Evolutionary conservation across 768 basidiomycete genomes (phyloP).

Genomic region (Pulveroboletus sp.): DNA sequence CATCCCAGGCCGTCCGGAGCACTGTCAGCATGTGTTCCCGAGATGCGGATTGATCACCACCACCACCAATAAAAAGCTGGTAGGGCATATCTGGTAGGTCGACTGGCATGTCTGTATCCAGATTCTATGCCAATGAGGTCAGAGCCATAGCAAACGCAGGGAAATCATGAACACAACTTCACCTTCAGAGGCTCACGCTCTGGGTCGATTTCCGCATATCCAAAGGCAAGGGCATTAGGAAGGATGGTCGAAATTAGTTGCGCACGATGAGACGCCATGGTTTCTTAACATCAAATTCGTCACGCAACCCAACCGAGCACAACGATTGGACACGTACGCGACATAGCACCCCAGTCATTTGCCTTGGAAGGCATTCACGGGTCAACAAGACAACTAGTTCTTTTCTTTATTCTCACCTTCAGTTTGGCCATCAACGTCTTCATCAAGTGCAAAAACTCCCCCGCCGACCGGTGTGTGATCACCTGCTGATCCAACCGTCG

Average conservation of each 20-base stretch:
- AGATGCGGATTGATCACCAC: no score
- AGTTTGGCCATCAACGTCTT: constrained; percentile 65
- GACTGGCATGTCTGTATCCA: constrained; percentile 47
- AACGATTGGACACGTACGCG: constrained; percentile 43
- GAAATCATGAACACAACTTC: neutral
- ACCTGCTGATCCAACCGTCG: constrained; percentile 43
- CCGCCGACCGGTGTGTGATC: constrained; percentile 45
- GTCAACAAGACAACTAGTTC: no score
- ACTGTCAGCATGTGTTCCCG: constrained; percentile 34
- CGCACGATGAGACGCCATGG: constrained; percentile 42
- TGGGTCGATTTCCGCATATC: constrained; percentile 42
- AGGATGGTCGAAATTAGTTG: constrained; percentile 39
- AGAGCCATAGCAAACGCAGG: no score
- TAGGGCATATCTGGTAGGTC: no score
- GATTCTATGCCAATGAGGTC: constrained; percentile 35
- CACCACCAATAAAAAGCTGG: no score
- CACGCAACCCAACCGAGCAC: neutral
- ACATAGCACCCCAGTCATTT: constrained; percentile 59
- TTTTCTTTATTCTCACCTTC: constrained; percentile 45
- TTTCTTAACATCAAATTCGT: constrained; percentile 37
- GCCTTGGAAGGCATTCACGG: constrained; percentile 35
- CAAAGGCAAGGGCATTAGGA: constrained; percentile 44
- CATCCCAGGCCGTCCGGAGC: no score
- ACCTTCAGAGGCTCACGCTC: constrained; percentile 49
- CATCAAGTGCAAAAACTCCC: constrained; percentile 50